A percentile compares a stretch with the other conserved stretches of the same genome.
Conservation (phyloP, 768 basidiomycete genomes). For the Amanita brunnescens region DNA sequence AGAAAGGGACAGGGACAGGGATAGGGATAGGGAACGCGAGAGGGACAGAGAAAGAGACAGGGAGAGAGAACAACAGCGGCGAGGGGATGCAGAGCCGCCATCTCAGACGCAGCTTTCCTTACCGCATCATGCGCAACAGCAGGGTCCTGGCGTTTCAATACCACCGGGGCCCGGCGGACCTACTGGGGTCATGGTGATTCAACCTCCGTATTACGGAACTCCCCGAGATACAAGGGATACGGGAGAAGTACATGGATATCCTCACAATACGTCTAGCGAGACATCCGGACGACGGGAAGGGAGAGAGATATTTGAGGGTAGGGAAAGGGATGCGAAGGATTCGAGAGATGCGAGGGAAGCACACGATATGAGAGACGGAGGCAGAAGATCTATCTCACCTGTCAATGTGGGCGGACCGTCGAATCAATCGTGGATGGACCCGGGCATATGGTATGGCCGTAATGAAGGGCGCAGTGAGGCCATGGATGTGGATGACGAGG, state of each 20-base stretch:
- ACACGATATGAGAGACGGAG: conserved; percentile 9
- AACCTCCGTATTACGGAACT: conserved; percentile 1
- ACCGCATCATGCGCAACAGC: conserved; percentile 2
- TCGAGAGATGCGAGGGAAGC: conserved; percentile 11
- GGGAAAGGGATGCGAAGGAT: conserved; percentile 4
- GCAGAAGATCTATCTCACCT: conserved; percentile 31
- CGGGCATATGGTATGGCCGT: conserved; percentile 18
- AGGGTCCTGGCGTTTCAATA: neutral
- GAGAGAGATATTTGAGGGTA: conserved; percentile 10
- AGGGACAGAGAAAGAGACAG: neutral
- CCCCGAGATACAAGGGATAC: neutral
- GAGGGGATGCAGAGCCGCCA: conserved; percentile 5
- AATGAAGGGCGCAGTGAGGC: conserved; percentile 18
- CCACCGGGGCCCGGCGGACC: neutral
- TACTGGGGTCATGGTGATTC: neutral
- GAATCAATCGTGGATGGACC: conserved; percentile 27
- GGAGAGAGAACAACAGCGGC: conserved; percentile 1
- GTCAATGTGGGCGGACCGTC: conserved; percentile 16
- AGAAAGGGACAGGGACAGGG: neutral
- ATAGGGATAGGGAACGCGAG: neutral
- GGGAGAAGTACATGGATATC: neutral
- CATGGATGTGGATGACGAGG: no score
- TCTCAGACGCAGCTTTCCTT: conserved; percentile 7
- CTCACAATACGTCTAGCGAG: neutral
- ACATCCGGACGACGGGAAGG: neutral